Conservation (phyloP, 352 stramenopile species). For the Phytopythium cucurbitacearum region DNA sequence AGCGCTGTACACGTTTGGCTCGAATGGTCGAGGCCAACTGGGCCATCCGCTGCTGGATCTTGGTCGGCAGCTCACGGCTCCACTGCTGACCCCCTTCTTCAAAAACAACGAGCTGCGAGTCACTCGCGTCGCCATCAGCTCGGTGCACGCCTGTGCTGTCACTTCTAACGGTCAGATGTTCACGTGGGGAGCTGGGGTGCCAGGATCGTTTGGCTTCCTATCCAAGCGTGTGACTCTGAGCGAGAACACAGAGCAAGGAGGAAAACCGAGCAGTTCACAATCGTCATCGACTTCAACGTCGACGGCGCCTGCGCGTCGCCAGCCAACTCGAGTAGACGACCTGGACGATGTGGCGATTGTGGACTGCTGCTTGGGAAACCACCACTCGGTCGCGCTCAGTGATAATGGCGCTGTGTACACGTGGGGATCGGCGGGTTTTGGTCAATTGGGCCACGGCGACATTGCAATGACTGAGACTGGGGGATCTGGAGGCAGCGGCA, state of each 20-base stretch:
- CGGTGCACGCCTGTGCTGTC: slow-evolving; percentile 56
- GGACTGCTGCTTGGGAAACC: slow-evolving; percentile 42
- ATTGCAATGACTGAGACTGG: slow-evolving; percentile 22
- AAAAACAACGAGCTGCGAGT: slow-evolving; percentile 71
- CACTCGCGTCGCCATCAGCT: slow-evolving; percentile 32
- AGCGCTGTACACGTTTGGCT: slow-evolving; percentile 67
- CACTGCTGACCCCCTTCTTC: slow-evolving; percentile 52
- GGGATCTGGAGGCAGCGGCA: slow-evolving; percentile 7
- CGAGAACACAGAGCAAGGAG: neutral
- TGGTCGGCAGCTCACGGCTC: slow-evolving; percentile 26
- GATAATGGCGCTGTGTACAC: slow-evolving; percentile 57
- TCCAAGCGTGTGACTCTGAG: slow-evolving; percentile 4
- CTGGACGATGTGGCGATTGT: slow-evolving; percentile 50
- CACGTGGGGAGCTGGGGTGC: slow-evolving; percentile 63
- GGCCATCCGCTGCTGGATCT: slow-evolving; percentile 44
- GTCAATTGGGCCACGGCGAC: slow-evolving; percentile 72
- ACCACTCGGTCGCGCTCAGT: slow-evolving; percentile 67
- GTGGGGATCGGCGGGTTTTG: slow-evolving; percentile 64
- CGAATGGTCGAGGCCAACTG: slow-evolving; percentile 50
- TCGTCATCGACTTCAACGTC: neutral
- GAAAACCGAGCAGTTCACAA: neutral
- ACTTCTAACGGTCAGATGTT: slow-evolving; percentile 63
- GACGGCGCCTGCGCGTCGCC: slow-evolving; percentile 16
- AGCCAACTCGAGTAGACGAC: slow-evolving; percentile 60
- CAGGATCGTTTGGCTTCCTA: slow-evolving; percentile 61